phyloP scores from a whole-genome alignment of 2,329 filamentous ascomycete species.

The Fusarium brevicatenulatum region DNA sequence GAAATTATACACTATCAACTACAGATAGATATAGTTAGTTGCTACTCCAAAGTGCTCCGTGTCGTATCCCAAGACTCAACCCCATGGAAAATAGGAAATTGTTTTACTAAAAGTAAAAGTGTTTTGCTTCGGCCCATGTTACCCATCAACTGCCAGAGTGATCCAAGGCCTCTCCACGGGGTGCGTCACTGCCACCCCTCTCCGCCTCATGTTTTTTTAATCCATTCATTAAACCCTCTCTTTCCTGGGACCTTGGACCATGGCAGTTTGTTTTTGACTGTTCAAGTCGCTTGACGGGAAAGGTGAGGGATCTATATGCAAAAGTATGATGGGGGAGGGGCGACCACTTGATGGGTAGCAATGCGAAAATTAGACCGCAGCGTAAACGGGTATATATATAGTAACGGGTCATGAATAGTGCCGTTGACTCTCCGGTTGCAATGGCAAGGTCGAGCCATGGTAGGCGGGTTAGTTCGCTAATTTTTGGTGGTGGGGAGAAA shows the following conservation, averaged over 20 bases:
- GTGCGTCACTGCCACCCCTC: slow-evolving; percentile 24
- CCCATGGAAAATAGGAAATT: slow-evolving; percentile 37
- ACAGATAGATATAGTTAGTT: slow-evolving; percentile 45
- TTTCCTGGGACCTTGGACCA: slow-evolving; percentile 37
- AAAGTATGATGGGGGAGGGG: slow-evolving; percentile 29
- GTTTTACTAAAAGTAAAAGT: slow-evolving; percentile 35
- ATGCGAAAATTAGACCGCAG: slow-evolving; percentile 45
- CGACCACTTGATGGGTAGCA: slow-evolving; percentile 41
- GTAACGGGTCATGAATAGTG: slow-evolving; percentile 43
- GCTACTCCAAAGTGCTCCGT: slow-evolving; percentile 44
- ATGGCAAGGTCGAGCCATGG: slow-evolving; percentile 32
- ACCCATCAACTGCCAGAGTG: slow-evolving; percentile 41
- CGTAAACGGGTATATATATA: slow-evolving; percentile 48
- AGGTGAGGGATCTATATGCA: slow-evolving; percentile 11
- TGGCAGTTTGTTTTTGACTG: slow-evolving; percentile 29
- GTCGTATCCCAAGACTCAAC: slow-evolving; percentile 38
- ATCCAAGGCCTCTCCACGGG: slow-evolving; percentile 40
- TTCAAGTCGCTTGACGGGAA: slow-evolving; percentile 16
- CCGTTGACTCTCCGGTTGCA: slow-evolving; percentile 32
- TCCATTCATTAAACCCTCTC: slow-evolving; percentile 10
- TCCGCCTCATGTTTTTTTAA: slow-evolving; percentile 17
- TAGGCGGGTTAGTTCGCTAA: slow-evolving; percentile 36
- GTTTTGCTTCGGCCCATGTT: slow-evolving; percentile 35
- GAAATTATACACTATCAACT: slow-evolving; percentile 53
- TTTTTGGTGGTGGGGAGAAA: slow-evolving; percentile 19